phyloP scores from a whole-genome alignment of 1,284 basidiomycete species.

The Leccinum angustisporum region DNA sequence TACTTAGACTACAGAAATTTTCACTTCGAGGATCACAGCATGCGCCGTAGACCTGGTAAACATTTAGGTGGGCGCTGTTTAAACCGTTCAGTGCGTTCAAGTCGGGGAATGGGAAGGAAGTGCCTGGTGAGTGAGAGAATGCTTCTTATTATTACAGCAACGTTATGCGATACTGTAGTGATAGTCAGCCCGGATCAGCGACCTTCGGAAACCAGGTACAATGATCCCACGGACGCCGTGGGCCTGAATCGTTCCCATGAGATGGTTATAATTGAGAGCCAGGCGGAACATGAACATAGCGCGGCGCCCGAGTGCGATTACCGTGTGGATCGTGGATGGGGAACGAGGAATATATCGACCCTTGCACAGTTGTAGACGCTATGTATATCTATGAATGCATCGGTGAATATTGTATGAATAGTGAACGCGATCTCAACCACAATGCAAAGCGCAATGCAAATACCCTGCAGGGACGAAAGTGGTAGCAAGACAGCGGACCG shows the following conservation, averaged over 20 bases:
- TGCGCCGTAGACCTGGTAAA: neutral
- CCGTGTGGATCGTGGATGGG: neutral
- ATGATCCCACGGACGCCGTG: neutral
- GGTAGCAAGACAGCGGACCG: neutral
- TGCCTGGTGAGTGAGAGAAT: neutral
- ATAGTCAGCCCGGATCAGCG: neutral
- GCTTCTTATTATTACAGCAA: neutral
- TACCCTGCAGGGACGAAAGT: neutral
- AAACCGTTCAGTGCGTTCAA: neutral
- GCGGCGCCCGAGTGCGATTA: neutral
- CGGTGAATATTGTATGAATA: slow-evolving; percentile 4
- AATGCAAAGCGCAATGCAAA: neutral
- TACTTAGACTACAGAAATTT: neutral
- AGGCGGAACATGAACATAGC: neutral
- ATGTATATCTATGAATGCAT: slow-evolving; percentile 13
- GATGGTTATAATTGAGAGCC: neutral
- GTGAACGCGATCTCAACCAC: neutral
- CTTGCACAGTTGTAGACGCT: slow-evolving; percentile 4
- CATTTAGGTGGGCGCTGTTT: neutral
- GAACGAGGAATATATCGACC: neutral
- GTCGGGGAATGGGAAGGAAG: neutral
- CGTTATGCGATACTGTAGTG: neutral
- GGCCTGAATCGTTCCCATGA: neutral
- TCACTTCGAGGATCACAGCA: neutral
- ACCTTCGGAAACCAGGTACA: neutral